A percentile compares a stretch with the other conserved stretches of the same genome.
These are phyloP conservation scores for Microcyclospora pomicola DNA, from an alignment of 2,329 filamentous ascomycete species.

Conservation along the genomic window DNA sequence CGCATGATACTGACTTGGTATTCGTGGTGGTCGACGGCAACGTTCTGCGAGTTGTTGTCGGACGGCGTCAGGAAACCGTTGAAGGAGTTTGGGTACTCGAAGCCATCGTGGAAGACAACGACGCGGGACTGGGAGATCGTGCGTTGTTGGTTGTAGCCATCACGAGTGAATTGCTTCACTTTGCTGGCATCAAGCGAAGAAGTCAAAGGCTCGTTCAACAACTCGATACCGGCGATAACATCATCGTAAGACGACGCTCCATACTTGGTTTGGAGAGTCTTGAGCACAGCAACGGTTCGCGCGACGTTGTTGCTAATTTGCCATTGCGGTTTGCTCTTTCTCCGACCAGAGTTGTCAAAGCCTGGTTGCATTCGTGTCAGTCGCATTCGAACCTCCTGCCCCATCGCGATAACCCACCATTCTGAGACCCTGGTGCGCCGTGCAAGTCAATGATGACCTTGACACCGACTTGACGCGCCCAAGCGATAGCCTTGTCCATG, in stretches of 20 bases:
- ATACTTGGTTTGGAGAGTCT: conserved; percentile 45
- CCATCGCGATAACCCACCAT: conserved; percentile 25
- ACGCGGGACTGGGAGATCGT: conserved; percentile 18
- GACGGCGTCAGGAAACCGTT: conserved; percentile 45
- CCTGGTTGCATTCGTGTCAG: too few species aligned
- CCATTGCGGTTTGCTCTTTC: conserved; percentile 29
- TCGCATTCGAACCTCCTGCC: too few species aligned
- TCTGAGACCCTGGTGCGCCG: conserved; percentile 42
- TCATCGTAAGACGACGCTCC: conserved; percentile 39
- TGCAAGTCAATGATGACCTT: conserved; percentile 48
- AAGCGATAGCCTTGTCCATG: conserved; percentile 42
- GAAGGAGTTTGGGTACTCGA: conserved; percentile 41
- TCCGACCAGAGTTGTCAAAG: conserved; percentile 48
- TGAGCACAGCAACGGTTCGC: conserved; percentile 43
- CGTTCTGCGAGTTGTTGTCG: conserved; percentile 37
- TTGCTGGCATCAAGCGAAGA: conserved; percentile 32
- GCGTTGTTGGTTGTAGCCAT: conserved; percentile 35
- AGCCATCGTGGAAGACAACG: conserved; percentile 48
- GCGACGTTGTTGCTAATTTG: conserved; percentile 34
- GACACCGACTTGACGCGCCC: conserved; percentile 38
- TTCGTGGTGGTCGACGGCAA: conserved; percentile 54
- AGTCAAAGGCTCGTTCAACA: conserved; percentile 43
- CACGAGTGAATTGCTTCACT: conserved; percentile 41
- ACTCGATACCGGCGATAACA: conserved; percentile 43
- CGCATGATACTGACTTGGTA: conserved; percentile 34